A percentile compares a stretch with the other conserved stretches of the same genome.
Evolutionary conservation across 176 grass and related monocot species (phyloP).

Genomic region (Oryza meyeriana): DNA sequence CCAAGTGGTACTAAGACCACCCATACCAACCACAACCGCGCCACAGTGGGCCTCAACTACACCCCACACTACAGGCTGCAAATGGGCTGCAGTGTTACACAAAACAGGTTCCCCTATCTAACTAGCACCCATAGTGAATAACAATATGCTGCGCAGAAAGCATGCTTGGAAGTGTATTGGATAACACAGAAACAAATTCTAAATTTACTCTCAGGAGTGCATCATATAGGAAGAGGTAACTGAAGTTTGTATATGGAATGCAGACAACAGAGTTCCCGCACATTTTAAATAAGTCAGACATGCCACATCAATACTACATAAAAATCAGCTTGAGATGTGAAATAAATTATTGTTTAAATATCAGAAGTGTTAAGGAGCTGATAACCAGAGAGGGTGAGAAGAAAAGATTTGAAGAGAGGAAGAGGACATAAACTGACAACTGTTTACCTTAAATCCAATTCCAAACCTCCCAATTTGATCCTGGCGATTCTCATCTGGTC

Average conservation of each 20-base stretch:
- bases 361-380: neutral
- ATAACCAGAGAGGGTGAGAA: neutral
- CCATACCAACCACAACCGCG: too few species aligned
- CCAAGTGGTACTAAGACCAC: too few species aligned
- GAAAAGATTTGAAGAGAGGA: neutral
- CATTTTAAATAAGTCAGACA: neutral
- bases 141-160: neutral
- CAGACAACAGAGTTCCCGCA: neutral
- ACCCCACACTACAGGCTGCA: too few species aligned
- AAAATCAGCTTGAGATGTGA: neutral
- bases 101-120: neutral
- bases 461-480: slow-evolving; percentile 81
- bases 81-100: too few species aligned
- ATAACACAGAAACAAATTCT: slow-evolving; percentile 2
- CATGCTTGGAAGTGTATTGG: neutral
- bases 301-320: neutral
- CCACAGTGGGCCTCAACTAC: too few species aligned
- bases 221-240: neutral
- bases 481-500: slow-evolving; percentile 31
- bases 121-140: neutral
- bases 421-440: too few species aligned
- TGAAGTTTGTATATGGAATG: neutral
- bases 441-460: slow-evolving; percentile 84
- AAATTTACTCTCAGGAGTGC: neutral
- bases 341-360: neutral